Evolutionary conservation across 176 grass and related monocot genomes (phyloP).

Genomic region (Bothriochloa decipiens): DNA sequence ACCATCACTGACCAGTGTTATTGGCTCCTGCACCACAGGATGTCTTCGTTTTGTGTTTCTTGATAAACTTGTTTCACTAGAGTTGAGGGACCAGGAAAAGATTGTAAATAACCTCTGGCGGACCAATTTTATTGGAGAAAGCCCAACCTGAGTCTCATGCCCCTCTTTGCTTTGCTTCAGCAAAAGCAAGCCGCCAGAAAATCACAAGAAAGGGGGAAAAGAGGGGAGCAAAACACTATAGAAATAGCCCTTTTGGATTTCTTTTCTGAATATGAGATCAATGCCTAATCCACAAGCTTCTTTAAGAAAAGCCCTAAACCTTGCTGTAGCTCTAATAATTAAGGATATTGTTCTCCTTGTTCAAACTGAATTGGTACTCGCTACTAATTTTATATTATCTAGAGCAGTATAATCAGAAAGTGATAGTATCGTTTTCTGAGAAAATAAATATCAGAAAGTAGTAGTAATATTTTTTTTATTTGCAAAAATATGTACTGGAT

Average conservation of each 20-base stretch:
- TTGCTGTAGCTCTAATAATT: conserved; percentile 29
- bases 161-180: conserved; percentile 31
- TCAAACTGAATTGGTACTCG: not conserved
- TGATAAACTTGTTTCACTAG: conserved; percentile 19
- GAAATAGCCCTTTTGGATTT: conserved; percentile 24
- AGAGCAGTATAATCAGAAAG: not conserved
- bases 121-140: conserved; percentile 37
- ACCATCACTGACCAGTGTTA: conserved; percentile 33
- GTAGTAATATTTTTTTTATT: not conserved
- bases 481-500: not conserved
- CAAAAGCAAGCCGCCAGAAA: conserved; percentile 30
- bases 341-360: not conserved
- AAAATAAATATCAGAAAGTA: not conserved
- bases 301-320: not conserved
- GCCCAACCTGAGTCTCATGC: conserved; percentile 41
- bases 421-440: not conserved
- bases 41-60: conserved; percentile 34
- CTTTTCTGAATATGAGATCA: conserved; percentile 34
- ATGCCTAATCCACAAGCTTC: conserved; percentile 29
- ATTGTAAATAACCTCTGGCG: not conserved
- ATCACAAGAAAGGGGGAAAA: not conserved
- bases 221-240: not conserved
- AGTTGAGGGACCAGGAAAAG: not conserved
- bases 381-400: not conserved
- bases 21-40: conserved; percentile 36